phyloP scores from a whole-genome alignment of 768 basidiomycete species.

The Leucogyrophana mollusca region DNA sequence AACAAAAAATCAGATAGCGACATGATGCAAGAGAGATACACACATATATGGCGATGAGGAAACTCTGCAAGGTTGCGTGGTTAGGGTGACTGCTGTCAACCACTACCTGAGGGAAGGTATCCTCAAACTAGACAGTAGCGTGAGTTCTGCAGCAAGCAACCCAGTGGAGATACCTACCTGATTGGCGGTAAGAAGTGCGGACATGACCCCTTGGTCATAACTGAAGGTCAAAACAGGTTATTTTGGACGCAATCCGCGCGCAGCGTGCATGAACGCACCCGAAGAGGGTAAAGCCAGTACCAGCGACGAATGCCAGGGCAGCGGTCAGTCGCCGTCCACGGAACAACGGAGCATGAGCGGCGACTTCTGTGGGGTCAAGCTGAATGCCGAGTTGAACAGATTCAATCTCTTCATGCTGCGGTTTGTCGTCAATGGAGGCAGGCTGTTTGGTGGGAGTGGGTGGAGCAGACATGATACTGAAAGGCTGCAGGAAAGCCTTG shows the following conservation, averaged over 20 bases:
- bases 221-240: constrained; percentile 14
- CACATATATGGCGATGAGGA: constrained; percentile 39
- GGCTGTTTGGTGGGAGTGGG: neutral
- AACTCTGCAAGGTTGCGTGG: constrained; percentile 36
- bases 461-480: constrained; percentile 2
- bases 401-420: neutral
- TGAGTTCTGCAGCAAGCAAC: neutral
- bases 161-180: constrained; percentile 13
- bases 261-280: constrained; percentile 34
- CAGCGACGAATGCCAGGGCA: constrained; percentile 34
- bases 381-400: neutral
- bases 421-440: neutral
- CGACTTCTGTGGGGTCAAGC: constrained; percentile 14
- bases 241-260: too few relatives aligned
- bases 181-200: constrained; percentile 36
- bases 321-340: constrained; percentile 26
- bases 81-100: constrained; percentile 21
- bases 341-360: constrained; percentile 18
- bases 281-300: constrained; percentile 36
- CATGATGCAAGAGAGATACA: neutral
- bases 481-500: neutral
- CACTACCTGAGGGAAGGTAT: constrained; percentile 36
- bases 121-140: constrained; percentile 31
- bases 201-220: constrained; percentile 46
- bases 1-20: neutral